Evolutionary conservation across 352 stramenopile genomes (phyloP).

Genomic region (Phytophthora citricola): DNA sequence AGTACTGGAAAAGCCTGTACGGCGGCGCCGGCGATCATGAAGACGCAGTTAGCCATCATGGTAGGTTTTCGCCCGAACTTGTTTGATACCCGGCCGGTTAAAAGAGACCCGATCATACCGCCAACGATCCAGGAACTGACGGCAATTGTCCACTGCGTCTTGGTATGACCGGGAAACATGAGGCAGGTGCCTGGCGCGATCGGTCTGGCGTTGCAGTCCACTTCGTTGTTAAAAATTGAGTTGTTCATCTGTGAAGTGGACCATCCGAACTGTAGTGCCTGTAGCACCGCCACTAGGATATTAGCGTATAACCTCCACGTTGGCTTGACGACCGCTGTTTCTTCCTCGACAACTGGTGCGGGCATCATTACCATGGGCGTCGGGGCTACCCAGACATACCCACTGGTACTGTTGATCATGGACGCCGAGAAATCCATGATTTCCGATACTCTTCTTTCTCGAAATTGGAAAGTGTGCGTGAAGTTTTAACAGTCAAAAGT

Average conservation of each 20-base stretch:
- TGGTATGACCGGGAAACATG: conserved; percentile 38
- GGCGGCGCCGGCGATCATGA: conserved; percentile 49
- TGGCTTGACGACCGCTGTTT: conserved; percentile 14
- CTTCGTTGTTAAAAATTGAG: conserved; percentile 43
- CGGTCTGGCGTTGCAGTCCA: conserved; percentile 48
- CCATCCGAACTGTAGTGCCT: conserved; percentile 46
- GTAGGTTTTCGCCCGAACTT: conserved; percentile 51
- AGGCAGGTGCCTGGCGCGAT: conserved; percentile 34
- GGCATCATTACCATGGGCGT: conserved; percentile 37
- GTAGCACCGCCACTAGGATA: conserved; percentile 52
- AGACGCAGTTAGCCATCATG: conserved; percentile 39
- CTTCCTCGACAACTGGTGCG: conserved; percentile 7
- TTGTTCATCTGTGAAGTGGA: conserved; percentile 63
- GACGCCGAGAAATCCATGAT: conserved; percentile 40
- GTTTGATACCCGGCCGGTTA: conserved; percentile 42
- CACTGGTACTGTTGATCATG: conserved; percentile 26
- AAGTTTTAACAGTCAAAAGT: conserved; percentile 5
- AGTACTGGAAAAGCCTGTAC: conserved; percentile 34
- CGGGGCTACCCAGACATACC: conserved; percentile 31
- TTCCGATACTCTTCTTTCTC: not conserved
- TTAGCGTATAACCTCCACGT: conserved; percentile 59
- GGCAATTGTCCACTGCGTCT: conserved; percentile 57
- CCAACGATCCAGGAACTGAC: conserved; percentile 68
- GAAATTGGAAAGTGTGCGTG: conserved; percentile 6
- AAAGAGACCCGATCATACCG: conserved; percentile 44